Conservation (phyloP, 257 asterid genomes). For the Solanum lycopersicoides region DNA sequence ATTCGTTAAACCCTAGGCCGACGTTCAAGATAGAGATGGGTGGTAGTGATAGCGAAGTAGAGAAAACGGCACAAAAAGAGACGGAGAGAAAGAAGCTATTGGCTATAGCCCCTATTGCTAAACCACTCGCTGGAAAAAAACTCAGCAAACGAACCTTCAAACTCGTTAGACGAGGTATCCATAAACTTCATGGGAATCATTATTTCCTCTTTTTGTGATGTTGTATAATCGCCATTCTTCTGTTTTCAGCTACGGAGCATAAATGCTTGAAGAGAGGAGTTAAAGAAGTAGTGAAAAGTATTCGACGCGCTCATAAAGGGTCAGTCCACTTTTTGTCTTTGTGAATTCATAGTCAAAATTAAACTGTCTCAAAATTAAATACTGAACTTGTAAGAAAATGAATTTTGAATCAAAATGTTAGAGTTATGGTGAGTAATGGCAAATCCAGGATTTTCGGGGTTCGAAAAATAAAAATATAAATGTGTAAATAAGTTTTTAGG, state of each 20-base stretch:
- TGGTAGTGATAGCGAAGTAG: conserved; percentile 86
- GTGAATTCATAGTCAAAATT: neutral
- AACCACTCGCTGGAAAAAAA: conserved; percentile 87
- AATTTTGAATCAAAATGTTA: too few relatives aligned
- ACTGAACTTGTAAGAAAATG: too few relatives aligned
- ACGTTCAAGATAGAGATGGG: conserved; percentile 34
- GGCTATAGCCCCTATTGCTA: conserved; percentile 82
- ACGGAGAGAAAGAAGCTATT: conserved; percentile 73
- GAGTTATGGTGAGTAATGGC: too few relatives aligned
- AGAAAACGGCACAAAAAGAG: conserved; percentile 66
- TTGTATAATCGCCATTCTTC: neutral
- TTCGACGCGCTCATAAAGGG: conserved; percentile 96
- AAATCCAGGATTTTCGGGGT: too few relatives aligned
- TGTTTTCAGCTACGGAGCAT: conserved; percentile 68
- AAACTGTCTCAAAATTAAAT: neutral
- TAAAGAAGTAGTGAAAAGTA: conserved; percentile 91
- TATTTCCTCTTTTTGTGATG: neutral
- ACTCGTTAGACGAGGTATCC: conserved; percentile 78
- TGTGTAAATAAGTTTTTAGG: too few relatives aligned
- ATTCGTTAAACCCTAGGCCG: neutral
- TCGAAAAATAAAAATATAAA: too few relatives aligned
- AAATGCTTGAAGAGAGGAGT: conserved; percentile 97
- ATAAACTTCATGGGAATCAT: neutral
- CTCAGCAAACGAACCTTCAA: conserved; percentile 78
- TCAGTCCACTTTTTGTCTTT: neutral